Conservation (phyloP, 768 basidiomycete species). For the Daedaleopsis nitida region DNA sequence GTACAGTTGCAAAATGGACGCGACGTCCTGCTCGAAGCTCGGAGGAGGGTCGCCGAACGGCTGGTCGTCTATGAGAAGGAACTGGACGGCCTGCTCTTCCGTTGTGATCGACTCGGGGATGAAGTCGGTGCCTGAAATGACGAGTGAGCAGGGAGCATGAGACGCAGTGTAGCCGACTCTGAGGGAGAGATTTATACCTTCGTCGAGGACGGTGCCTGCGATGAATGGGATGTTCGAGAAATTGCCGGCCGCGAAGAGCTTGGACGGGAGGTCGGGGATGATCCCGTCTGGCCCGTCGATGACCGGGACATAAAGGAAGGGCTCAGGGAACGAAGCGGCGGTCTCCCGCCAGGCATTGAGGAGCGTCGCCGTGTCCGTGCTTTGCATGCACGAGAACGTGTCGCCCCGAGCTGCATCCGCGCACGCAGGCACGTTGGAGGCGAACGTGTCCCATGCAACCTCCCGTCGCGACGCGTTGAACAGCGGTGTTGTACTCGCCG, state of each 20-base stretch:
- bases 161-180: no score
- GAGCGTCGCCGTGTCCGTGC: neutral
- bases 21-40: constrained; percentile 1
- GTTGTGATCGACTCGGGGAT: constrained; percentile 26
- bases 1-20: constrained; percentile 39
- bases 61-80: neutral
- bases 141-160: neutral
- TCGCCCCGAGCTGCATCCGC: neutral
- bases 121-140: constrained; percentile 38
- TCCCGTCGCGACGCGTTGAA: neutral
- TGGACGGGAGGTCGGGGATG: constrained; percentile 41
- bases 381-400: neutral
- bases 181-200: constrained; percentile 34
- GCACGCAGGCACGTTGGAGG: neutral
- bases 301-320: constrained; percentile 29
- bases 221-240: constrained; percentile 47
- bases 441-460: neutral
- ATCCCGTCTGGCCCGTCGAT: constrained; percentile 45
- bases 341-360: neutral
- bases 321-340: neutral
- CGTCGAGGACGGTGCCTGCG: constrained; percentile 46
- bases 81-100: constrained; percentile 1
- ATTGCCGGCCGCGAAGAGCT: constrained; percentile 30
- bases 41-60: constrained; percentile 3
- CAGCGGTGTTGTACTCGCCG: neutral